Conservation (phyloP, 768 basidiomycete species). For the Pulveroboletus sp. region DNA sequence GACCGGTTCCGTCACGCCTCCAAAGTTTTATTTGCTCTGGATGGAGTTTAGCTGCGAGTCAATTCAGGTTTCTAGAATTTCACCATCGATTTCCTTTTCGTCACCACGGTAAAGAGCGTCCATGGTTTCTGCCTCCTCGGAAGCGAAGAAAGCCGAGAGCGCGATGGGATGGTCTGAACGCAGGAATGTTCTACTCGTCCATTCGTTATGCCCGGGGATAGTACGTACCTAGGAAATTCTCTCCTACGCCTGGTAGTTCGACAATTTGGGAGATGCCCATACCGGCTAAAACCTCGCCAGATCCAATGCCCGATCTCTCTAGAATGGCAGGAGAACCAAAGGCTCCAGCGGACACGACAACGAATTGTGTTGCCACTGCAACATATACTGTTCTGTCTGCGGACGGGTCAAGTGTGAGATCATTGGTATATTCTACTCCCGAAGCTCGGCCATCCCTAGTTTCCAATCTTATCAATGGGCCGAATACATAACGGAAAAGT, state of each 20-base stretch:
- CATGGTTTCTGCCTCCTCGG: conserved; percentile 46
- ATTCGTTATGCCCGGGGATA: background rate
- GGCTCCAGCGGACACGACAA: conserved; percentile 50
- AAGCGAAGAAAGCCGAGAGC: conserved; percentile 36
- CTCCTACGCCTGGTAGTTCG: conserved; percentile 74
- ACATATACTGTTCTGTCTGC: conserved; percentile 22
- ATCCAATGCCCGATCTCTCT: conserved; percentile 69
- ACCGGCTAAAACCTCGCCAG: conserved; percentile 42
- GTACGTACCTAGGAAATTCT: conserved; percentile 54
- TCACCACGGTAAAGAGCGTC: conserved; percentile 44
- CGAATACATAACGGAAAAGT: background rate
- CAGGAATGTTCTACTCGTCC: background rate
- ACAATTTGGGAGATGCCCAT: conserved; percentile 49
- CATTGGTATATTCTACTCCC: conserved; percentile 51
- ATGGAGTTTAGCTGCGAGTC: conserved; percentile 8
- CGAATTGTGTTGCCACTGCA: conserved; percentile 40
- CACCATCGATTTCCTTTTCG: conserved; percentile 40
- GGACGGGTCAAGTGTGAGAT: conserved; percentile 17
- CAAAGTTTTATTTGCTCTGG: conserved; percentile 35
- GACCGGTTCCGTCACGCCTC: conserved; percentile 41
- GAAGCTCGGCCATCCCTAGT: conserved; percentile 33
- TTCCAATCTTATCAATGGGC: background rate
- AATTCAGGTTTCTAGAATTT: conserved; percentile 10
- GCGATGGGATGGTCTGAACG: conserved; percentile 30
- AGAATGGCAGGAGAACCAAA: conserved; percentile 58